phyloP scores from a whole-genome alignment of 2,329 filamentous ascomycete genomes.

The Colletotrichum phormii region DNA sequence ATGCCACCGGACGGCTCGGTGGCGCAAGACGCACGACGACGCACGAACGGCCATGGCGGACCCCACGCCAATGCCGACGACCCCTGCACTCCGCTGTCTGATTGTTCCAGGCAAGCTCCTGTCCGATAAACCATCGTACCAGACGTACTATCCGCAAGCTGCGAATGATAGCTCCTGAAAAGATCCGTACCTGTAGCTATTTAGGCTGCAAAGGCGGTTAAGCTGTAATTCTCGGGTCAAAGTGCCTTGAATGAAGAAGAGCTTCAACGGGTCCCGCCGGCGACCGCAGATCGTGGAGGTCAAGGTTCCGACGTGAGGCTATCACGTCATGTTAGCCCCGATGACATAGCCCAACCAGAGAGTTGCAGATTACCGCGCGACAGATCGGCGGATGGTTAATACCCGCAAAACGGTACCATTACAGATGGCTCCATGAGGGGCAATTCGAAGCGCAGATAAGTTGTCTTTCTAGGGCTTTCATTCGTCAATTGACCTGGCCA shows the following conservation, averaged over 20 bases:
- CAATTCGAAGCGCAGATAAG: slow-evolving; percentile 10
- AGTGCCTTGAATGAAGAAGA: not conserved
- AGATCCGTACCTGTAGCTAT: not conserved
- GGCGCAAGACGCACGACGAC: slow-evolving; percentile 32
- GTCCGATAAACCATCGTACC: not conserved
- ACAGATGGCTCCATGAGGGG: not conserved
- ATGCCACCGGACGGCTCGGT: slow-evolving; percentile 35
- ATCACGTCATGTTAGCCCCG: slow-evolving; percentile 37
- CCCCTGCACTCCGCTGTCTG: not conserved
- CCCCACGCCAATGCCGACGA: not conserved
- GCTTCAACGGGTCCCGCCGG: not conserved
- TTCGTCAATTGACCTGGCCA: not conserved
- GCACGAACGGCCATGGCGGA: slow-evolving; percentile 8
- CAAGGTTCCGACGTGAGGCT: slow-evolving; percentile 12
- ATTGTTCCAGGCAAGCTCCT: slow-evolving; percentile 12
- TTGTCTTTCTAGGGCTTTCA: not conserved
- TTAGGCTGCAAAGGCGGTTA: not conserved
- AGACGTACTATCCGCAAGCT: not conserved
- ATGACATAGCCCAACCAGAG: slow-evolving; percentile 26
- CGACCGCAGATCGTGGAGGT: not conserved
- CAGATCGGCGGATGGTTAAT: not conserved
- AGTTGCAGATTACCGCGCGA: not conserved
- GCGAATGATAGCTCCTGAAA: not conserved
- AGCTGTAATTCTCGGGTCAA: not conserved
- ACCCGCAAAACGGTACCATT: not conserved